These are phyloP conservation scores for Rubia peregrina DNA, from an alignment of 305 asterid species.

Conservation along the genomic window DNA sequence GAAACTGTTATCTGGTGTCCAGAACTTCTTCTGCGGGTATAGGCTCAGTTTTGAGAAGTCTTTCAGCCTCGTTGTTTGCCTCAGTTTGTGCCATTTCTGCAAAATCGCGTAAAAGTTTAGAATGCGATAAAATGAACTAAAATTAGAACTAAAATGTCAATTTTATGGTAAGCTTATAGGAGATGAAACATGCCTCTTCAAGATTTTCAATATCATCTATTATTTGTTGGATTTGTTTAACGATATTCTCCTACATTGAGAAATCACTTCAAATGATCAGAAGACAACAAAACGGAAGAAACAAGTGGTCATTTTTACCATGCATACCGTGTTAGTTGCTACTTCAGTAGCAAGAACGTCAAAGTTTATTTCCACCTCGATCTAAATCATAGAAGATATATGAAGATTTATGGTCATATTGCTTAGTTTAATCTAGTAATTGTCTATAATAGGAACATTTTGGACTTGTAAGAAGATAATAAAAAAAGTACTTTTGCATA, in stretches of 20 bases:
- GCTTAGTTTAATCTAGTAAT: not conserved
- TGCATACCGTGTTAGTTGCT: constrained; percentile 55
- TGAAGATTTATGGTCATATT: constrained; percentile 28
- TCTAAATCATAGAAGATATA: constrained; percentile 95
- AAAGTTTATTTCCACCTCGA: constrained; percentile 86
- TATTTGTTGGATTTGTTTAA: constrained; percentile 76
- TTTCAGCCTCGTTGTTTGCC: constrained; percentile 88
- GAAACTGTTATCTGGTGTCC: constrained; percentile 29
- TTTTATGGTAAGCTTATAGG: constrained; percentile 2
- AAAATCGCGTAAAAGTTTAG: constrained; percentile 12
- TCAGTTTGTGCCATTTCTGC: constrained; percentile 88
- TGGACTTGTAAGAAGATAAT: not conserved
- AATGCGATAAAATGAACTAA: not conserved
- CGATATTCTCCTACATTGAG: constrained; percentile 70
- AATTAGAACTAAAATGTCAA: not conserved
- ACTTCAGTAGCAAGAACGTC: constrained; percentile 95
- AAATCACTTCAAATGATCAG: constrained; percentile 4
- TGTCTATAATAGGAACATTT: not conserved
- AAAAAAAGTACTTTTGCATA: constrained; percentile 69
- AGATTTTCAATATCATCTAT: constrained; percentile 96
- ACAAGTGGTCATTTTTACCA: not conserved
- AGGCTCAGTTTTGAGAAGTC: constrained; percentile 78
- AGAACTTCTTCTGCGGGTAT: constrained; percentile 40
- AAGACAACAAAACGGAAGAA: not conserved
- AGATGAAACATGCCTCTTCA: constrained; percentile 59